Conservation (phyloP, 345 rosid genomes). For the Lepidium africanum region DNA sequence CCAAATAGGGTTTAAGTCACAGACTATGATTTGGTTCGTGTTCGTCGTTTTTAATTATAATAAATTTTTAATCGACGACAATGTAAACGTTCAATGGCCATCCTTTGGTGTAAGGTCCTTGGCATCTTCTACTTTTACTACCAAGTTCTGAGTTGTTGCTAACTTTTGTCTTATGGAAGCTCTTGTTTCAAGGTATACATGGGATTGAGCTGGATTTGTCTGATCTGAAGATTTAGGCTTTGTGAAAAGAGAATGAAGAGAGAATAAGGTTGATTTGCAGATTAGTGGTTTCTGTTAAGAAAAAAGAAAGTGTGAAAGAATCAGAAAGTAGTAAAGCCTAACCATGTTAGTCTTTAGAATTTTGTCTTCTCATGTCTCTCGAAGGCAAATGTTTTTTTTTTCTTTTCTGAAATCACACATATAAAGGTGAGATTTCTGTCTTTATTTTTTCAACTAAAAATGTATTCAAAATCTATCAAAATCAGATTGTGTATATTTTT, state of each 20-base stretch:
- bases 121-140: slow-evolving; percentile 84
- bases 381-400: too few species aligned
- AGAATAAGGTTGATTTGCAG: slow-evolving; percentile 3
- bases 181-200: slow-evolving; percentile 15
- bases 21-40: slow-evolving; percentile 33
- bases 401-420: too few species aligned
- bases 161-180: slow-evolving; percentile 3
- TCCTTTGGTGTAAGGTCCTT: slow-evolving; percentile 58
- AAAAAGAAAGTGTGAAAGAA: slow-evolving; percentile 10
- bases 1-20: slow-evolving; percentile 75
- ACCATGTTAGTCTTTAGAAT: too few species aligned
- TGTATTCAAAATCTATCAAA: too few species aligned
- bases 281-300: slow-evolving; percentile 17
- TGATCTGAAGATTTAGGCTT: slow-evolving; percentile 3
- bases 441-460: too few species aligned
- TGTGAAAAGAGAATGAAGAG: background rate
- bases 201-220: background rate
- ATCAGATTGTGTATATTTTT: too few species aligned
- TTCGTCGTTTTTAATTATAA: slow-evolving; percentile 63
- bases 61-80: slow-evolving; percentile 57
- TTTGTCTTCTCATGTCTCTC: too few species aligned
- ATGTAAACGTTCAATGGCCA: slow-evolving; percentile 88
- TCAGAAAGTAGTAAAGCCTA: background rate
- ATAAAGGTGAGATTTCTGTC: too few species aligned
- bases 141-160: slow-evolving; percentile 48